A percentile compares a stretch with the other conserved stretches of the same genome.
These are phyloP conservation scores for Mucor circinelloides DNA, from an alignment of 371 early-diverging fungal species.

Conservation along the genomic window DNA sequence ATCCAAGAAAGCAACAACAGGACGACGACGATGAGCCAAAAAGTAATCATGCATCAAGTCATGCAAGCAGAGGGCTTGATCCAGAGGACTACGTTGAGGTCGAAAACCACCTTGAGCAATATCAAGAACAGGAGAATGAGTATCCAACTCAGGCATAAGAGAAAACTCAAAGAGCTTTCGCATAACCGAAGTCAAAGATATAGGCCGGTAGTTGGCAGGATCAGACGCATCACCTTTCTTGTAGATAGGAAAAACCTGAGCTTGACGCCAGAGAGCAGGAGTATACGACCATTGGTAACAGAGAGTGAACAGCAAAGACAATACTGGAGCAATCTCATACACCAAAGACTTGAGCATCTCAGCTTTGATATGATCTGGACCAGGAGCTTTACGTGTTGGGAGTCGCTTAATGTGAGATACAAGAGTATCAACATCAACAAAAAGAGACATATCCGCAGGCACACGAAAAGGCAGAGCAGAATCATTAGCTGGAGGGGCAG, in stretches of 20 bases:
- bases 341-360: slow-evolving; percentile 26
- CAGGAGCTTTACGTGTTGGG: slow-evolving; percentile 15
- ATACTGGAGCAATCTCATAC: background rate
- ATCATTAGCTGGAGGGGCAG: too few species aligned
- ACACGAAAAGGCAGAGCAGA: too few species aligned
- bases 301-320: slow-evolving; percentile 11
- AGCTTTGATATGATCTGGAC: slow-evolving; percentile 21
- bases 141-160: too few species aligned
- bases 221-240: too few species aligned
- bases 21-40: background rate
- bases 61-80: slow-evolving; percentile 32
- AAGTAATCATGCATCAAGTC: slow-evolving; percentile 10
- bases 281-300: slow-evolving; percentile 13
- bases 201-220: too few species aligned
- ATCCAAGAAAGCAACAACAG: slow-evolving; percentile 20
- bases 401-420: too few species aligned
- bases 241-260: background rate
- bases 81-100: background rate
- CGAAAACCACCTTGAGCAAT: background rate
- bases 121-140: too few species aligned
- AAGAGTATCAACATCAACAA: too few species aligned
- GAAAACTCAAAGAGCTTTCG: too few species aligned
- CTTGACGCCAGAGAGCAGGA: background rate
- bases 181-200: too few species aligned
- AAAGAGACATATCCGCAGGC: too few species aligned